phyloP scores from a whole-genome alignment of 768 basidiomycete genomes.

The Mycena pura region DNA sequence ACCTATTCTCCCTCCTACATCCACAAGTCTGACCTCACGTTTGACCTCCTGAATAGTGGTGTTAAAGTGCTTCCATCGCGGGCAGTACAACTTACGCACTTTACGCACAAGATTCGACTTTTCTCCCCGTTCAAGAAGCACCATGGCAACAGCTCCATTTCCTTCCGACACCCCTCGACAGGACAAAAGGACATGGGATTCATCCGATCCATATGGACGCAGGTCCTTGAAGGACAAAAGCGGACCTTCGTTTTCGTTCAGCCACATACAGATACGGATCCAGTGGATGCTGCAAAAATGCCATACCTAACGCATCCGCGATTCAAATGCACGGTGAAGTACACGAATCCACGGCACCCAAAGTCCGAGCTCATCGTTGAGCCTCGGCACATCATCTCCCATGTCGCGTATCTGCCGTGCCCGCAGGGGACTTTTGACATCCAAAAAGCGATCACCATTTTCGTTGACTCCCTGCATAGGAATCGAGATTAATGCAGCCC shows the following conservation, averaged over 20 bases:
- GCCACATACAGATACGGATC: neutral
- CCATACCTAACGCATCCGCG: neutral
- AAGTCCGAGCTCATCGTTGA: neutral
- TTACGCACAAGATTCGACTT: neutral
- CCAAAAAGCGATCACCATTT: neutral
- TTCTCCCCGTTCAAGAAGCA: neutral
- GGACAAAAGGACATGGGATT: constrained; percentile 2
- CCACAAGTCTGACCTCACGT: neutral
- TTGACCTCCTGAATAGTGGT: neutral
- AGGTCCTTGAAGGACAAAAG: neutral
- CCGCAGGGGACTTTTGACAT: constrained; percentile 14
- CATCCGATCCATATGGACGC: neutral
- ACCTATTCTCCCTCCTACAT: constrained; percentile 12
- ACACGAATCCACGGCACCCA: neutral
- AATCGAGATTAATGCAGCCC: constrained; percentile 2
- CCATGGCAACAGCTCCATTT: constrained; percentile 8
- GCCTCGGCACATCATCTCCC: constrained; percentile 13
- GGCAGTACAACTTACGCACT: constrained; percentile 3
- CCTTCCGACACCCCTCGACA: constrained; percentile 5
- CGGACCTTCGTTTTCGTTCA: constrained; percentile 17
- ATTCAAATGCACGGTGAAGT: neutral
- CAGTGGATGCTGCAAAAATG: neutral
- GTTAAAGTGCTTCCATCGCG: neutral
- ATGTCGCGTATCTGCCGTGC: neutral
- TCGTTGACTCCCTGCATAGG: neutral